Base-by-base conservation (phyloP, 805 yeast species). In the Candida lessepsii region DNA sequence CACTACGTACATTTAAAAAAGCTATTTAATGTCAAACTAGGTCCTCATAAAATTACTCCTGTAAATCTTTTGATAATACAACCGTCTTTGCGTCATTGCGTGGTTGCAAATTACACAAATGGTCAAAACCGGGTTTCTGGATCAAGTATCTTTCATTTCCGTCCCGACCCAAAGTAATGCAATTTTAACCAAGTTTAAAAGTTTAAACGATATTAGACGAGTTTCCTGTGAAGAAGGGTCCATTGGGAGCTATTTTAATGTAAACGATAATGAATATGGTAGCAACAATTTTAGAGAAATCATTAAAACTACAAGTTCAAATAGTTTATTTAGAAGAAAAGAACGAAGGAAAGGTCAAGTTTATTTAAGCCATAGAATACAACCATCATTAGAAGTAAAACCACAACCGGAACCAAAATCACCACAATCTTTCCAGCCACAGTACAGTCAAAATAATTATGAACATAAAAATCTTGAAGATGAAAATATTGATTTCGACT, bases 331-430 rank as follows among this genome's bases (percentile, higher is more conserved):
- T 35, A 41, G 32, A 27, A 28, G 34, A 16, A 47, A 45, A 29
- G 35, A 30, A 11, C 37, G 48, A 23, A 42, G 44, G 20, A 27
- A 23, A 21, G 53, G 53, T 9, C 40, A 42, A 26, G 20, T 49
- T 14, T 29, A 18, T 13, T 29, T 43, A 26, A 37, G 41, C 21
- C 26, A 34, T 6, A 24, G 16, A n/a, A n/a, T n/a, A n/a, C n/a
- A n/a, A n/a, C n/a, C n/a, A n/a, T n/a, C n/a, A n/a, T n/a, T n/a
- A n/a, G n/a, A n/a, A n/a, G n/a, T n/a, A n/a, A n/a, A n/a, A n/a
- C n/a, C n/a, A n/a, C n/a, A n/a, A n/a, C n/a, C n/a, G n/a, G n/a
- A n/a, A n/a, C n/a, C n/a, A n/a, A n/a, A n/a, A n/a, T n/a, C n/a
- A n/a, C n/a, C n/a, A n/a, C n/a, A n/a, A n/a, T n/a, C n/a, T n/a